Evolutionary conservation across 345 rosid genomes (phyloP), one percentile per base, ranked within the genome.

Genomic region (Aquilaria malaccensis): DNA sequence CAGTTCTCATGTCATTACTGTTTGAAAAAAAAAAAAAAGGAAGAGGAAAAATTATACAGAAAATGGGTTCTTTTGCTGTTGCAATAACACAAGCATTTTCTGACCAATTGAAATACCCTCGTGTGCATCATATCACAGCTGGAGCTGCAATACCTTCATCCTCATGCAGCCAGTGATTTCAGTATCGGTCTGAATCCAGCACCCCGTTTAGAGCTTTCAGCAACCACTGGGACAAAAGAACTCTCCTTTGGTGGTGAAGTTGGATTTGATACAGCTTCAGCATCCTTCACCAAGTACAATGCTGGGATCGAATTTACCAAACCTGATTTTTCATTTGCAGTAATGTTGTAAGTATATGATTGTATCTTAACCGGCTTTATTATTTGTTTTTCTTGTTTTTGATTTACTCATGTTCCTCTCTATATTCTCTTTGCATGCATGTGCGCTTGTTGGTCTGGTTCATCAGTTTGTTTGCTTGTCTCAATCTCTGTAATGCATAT

Each of bases 121-220:
- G 10, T 32, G 14, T 69, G 46, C 4, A 30, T 65, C 57, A 15
- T 45, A 59, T 62, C 67, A 55, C 83, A 90, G 97, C 72, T 90
- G 72, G 95, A 90, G 59, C 79, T 90, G 61, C 88, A 87, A 64
- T 87, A 90, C 73, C 72, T 80, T 67, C 92, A 90, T 71, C 86
- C 76, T 58, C 87, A 85, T 67, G 91, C 85, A 3, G 86, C 86
- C 50, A 71, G 87, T 66, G 77, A 74, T 66, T 81, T 89, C 52
- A 79, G 89, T 70, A 86, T 87, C 69, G 97, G 91, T 68, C 82
- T 89, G 57, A 86, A 87, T 68, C 87, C 95, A 67, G 71, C 77
- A 59, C 97, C 97, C 12, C 75, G 64, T 52, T 69, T 89, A 73
- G 94, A 87, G 69, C 71, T 89, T 51, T 85, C 97, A 33, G 92